phyloP scores from a whole-genome alignment of 129 eudicot species.

The Flaveria ramosissima region DNA sequence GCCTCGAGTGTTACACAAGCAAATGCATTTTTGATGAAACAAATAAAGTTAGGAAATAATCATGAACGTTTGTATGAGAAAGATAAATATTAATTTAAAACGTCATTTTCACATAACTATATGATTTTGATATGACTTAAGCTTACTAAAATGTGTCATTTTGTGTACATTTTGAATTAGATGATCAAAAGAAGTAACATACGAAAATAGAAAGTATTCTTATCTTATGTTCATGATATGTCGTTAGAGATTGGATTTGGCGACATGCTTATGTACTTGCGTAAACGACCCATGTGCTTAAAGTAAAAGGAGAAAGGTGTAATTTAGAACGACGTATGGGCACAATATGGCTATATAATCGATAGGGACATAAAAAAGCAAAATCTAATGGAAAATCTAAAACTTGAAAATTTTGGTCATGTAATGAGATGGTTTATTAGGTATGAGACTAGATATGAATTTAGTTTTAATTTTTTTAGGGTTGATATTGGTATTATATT shows the following conservation, averaged over 20 bases:
- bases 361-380: not conserved
- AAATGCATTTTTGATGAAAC: not conserved
- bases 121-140: not conserved
- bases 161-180: not conserved
- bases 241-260: not conserved
- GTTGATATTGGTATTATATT: not conserved
- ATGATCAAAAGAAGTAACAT: not conserved
- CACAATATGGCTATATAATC: not conserved
- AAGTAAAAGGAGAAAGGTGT: slow-evolving; percentile 10
- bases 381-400: too few relatives aligned
- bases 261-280: not conserved
- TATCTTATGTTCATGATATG: not conserved
- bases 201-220: not conserved
- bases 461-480: too few relatives aligned
- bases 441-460: not conserved
- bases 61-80: not conserved
- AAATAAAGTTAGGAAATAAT: not conserved
- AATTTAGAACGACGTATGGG: not conserved
- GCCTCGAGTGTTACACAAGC: not conserved
- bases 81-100: not conserved
- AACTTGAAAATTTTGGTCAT: not conserved
- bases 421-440: not conserved
- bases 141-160: not conserved
- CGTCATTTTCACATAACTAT: not conserved
- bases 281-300: slow-evolving; percentile 3